Base-by-base conservation (phyloP, 495 filamentous ascomycete genomes). In the Staphylotrichum tortipilum region DNA sequence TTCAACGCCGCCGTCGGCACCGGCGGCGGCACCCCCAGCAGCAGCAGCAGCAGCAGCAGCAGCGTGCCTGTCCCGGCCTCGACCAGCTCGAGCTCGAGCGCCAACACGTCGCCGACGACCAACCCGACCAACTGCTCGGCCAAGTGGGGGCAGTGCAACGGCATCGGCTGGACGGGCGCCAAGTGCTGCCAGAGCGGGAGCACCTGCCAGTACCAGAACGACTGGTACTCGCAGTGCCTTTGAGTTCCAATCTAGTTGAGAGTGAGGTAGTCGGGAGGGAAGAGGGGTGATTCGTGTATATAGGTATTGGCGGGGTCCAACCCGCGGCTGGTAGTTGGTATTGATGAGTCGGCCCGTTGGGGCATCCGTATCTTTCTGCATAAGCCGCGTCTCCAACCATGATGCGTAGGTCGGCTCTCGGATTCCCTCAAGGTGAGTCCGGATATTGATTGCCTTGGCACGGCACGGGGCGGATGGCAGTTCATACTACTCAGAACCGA, bases 171-270 rank as follows among this genome's bases (percentile, higher is more conserved):
- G 45, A 30, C n/a, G 3, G 52, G 52, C n/a, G 33, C 46, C 2
- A 54, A 33, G 11, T 54, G 52, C 52, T 54, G 52, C 34, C n/a
- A 54, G 40, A 42, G 36, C 40, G 52, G 52, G 12, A 49, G 21
- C 33, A 50, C 52, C 18, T 54, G 52, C n/a, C 38, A 17, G 15
- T 2, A 10, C 15, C 29, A 14, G 10, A 54, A 54, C 21, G 22
- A 49, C 3, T 54, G 40, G 40, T 54, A 55, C 47, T 51, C 53
- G 36, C 53, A 51, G 47, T 51, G 53, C 19, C 46, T 54, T 0
- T 54, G 33, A 29, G 34, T n/a, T n/a, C n/a, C n/a, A n/a, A n/a
- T n/a, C n/a, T n/a, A n/a, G n/a, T n/a, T n/a, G n/a, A n/a, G n/a
- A n/a, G n/a, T n/a, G n/a, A n/a, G n/a, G n/a, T n/a, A n/a, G n/a